These are phyloP conservation scores for Musa acuminata DNA, from an alignment of 176 grass and related monocot species.

Conservation along the genomic window DNA sequence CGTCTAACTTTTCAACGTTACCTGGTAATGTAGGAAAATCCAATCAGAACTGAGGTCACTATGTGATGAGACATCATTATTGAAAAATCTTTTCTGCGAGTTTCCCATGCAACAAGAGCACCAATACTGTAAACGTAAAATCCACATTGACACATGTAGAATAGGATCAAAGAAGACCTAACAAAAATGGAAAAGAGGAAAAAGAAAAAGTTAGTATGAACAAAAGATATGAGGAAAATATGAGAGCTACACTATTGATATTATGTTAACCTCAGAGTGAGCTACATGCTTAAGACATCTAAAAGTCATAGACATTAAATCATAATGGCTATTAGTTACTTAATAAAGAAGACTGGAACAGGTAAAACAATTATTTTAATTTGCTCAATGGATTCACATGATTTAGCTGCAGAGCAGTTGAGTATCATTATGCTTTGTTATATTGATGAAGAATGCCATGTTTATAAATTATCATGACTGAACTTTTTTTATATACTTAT, in stretches of 20 bases:
- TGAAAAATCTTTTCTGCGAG: slow-evolving; percentile 94
- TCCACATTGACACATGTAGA: slow-evolving; percentile 97
- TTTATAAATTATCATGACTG: too few species aligned
- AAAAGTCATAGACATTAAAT: too few species aligned
- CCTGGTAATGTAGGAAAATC: slow-evolving; percentile 77
- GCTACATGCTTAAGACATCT: neutral
- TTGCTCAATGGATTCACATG: neutral
- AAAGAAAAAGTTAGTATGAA: slow-evolving; percentile 23
- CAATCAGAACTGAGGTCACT: slow-evolving; percentile 82
- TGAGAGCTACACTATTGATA: neutral
- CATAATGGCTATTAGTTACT: neutral
- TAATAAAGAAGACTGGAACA: neutral
- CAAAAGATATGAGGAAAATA: neutral
- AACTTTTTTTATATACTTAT: too few species aligned
- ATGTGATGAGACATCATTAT: slow-evolving; percentile 99
- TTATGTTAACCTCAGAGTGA: neutral
- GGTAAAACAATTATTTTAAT: neutral
- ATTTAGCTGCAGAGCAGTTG: neutral
- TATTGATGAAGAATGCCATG: too few species aligned
- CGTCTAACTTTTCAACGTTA: slow-evolving; percentile 26
- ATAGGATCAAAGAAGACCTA: slow-evolving; percentile 74
- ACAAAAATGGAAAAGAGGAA: neutral
- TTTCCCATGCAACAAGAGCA: slow-evolving; percentile 97
- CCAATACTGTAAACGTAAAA: slow-evolving; percentile 96
- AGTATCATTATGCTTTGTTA: neutral